phyloP scores from a whole-genome alignment of 2,329 filamentous ascomycete genomes.

The Hypoxylon sp. region DNA sequence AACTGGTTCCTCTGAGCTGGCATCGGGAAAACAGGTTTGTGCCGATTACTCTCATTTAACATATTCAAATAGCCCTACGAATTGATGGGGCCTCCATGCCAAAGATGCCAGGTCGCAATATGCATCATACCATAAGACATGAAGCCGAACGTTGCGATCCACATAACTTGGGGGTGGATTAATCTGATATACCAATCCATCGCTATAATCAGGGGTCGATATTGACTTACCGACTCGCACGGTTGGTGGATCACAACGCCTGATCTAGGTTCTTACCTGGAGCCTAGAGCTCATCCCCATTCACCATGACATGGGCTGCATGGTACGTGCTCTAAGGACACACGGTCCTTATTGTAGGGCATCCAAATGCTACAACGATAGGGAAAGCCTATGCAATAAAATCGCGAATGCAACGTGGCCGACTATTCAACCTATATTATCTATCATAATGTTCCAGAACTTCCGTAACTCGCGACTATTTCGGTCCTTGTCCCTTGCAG shows the following conservation, averaged over 20 bases:
- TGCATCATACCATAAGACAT: no score
- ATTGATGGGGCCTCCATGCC: neutral
- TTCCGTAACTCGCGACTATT: conserved; percentile 11
- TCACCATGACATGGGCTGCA: neutral
- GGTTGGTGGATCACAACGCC: conserved; percentile 24
- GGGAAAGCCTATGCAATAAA: no score
- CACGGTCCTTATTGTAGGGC: no score
- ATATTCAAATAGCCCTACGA: conserved; percentile 1
- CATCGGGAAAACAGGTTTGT: conserved; percentile 7
- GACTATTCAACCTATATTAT: conserved; percentile 6
- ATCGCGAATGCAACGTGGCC: conserved; percentile 28
- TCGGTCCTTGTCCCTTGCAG: conserved; percentile 9
- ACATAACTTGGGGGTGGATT: no score
- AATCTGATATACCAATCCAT: conserved; percentile 13
- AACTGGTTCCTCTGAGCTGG: conserved; percentile 7
- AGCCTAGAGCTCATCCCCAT: conserved; percentile 16
- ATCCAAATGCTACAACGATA: no score
- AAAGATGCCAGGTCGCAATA: no score
- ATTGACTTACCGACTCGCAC: conserved; percentile 18
- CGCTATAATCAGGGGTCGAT: conserved; percentile 8
- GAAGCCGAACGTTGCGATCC: no score
- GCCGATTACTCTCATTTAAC: conserved; percentile 2
- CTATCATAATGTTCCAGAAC: conserved; percentile 1
- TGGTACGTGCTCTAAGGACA: no score
- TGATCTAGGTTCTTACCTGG: conserved; percentile 19